Conservation (phyloP, 2,329 filamentous ascomycete genomes). For the Arthrobotrys musiformis region DNA sequence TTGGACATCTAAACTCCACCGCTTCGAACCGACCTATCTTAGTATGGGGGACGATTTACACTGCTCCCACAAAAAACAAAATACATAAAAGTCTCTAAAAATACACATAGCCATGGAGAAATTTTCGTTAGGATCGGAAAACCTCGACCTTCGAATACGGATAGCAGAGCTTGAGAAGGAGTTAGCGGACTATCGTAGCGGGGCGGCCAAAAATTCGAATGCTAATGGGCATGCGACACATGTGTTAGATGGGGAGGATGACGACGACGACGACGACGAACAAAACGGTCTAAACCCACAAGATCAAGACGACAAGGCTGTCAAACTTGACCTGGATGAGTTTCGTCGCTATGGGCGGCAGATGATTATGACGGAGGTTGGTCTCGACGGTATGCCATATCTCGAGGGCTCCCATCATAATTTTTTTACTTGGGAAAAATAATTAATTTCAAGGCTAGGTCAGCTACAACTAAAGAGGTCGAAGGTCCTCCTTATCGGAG, state of each 20-base stretch:
- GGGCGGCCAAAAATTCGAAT: slow-evolving; percentile 1
- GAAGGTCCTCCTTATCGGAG: slow-evolving; percentile 82
- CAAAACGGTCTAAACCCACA: slow-evolving; percentile 52
- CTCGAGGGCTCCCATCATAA: not conserved
- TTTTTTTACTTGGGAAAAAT: not conserved
- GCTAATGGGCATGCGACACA: slow-evolving; percentile 60
- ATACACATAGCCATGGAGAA: slow-evolving; percentile 44
- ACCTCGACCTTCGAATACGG: slow-evolving; percentile 63
- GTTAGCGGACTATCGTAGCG: slow-evolving; percentile 61
- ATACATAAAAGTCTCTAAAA: slow-evolving; percentile 2
- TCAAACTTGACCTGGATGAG: slow-evolving; percentile 71
- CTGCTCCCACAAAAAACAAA: no score
- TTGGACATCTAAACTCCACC: not conserved
- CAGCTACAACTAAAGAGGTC: slow-evolving; percentile 78
- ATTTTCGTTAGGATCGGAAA: slow-evolving; percentile 51
- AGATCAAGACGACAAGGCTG: slow-evolving; percentile 61
- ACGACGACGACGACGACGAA: slow-evolving; percentile 56
- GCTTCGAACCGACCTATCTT: not conserved
- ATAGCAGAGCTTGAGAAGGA: slow-evolving; percentile 67
- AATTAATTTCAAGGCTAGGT: slow-evolving; percentile 65
- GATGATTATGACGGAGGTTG: slow-evolving; percentile 85
- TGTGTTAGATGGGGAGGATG: slow-evolving; percentile 63
- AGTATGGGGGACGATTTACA: not conserved
- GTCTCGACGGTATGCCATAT: slow-evolving; percentile 73
- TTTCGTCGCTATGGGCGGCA: slow-evolving; percentile 90